Evolutionary conservation across 768 basidiomycete species (phyloP).

Genomic region (Cystofilobasidium bisporidii): DNA sequence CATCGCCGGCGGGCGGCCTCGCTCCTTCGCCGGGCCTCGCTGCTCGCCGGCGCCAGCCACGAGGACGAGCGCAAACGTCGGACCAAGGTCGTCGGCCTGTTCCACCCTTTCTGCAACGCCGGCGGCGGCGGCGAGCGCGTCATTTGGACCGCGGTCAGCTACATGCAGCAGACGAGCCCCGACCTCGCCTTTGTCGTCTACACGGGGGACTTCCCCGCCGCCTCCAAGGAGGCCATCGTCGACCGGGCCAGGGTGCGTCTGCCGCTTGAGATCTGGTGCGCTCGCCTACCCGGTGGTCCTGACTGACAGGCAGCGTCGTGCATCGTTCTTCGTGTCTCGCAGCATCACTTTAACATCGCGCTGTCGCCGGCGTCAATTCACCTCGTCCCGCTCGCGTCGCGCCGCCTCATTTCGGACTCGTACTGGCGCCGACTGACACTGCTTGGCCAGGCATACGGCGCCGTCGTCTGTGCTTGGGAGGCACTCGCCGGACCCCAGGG

Average conservation of each 20-base stretch:
- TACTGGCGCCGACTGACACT: slow-evolving; percentile 87
- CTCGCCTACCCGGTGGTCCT: no score
- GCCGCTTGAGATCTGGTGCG: neutral
- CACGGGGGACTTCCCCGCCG: slow-evolving; percentile 66
- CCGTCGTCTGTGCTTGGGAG: slow-evolving; percentile 71
- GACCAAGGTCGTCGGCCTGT: slow-evolving; percentile 59
- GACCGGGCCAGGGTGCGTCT: slow-evolving; percentile 62
- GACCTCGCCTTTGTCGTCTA: slow-evolving; percentile 69
- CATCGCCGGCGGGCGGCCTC: neutral
- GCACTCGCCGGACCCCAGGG: slow-evolving; percentile 51
- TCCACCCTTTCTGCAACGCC: slow-evolving; percentile 97
- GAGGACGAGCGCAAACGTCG: neutral
- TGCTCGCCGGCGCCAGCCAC: neutral
- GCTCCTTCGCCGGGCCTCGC: neutral
- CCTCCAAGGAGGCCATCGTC: slow-evolving; percentile 69
- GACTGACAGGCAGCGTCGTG: neutral
- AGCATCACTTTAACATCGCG: slow-evolving; percentile 73
- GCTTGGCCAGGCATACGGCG: slow-evolving; percentile 80
- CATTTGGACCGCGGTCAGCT: slow-evolving; percentile 77
- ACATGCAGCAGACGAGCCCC: slow-evolving; percentile 56
- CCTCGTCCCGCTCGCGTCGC: slow-evolving; percentile 68
- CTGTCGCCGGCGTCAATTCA: slow-evolving; percentile 58
- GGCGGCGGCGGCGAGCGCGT: slow-evolving; percentile 96
- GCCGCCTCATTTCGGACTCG: slow-evolving; percentile 65
- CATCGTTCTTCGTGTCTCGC: neutral